Conservation (phyloP, 1,284 basidiomycete genomes). For the Trichosporon sp. region DNA sequence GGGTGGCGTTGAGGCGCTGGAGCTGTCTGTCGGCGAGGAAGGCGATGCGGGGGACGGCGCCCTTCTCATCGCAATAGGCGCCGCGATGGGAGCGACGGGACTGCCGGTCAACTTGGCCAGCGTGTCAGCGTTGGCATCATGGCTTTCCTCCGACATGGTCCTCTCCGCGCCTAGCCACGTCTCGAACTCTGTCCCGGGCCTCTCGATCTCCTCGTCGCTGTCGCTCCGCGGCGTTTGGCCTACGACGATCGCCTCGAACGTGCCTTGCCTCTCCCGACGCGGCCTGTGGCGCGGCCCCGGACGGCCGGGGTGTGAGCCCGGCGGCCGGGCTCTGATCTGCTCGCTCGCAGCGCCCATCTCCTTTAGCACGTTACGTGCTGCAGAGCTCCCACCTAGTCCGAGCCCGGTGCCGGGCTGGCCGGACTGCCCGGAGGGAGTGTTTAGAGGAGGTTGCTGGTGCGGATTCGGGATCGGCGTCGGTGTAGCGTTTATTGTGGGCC, state of each 20-base stretch:
- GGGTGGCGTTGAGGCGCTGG: background rate
- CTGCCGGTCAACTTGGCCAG: background rate
- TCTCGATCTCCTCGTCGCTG: no score
- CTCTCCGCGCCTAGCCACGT: background rate
- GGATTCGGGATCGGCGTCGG: background rate
- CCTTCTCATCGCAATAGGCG: no score
- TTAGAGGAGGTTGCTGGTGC: background rate
- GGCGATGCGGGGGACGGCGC: background rate
- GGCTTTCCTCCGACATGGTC: background rate
- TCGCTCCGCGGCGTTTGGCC: background rate
- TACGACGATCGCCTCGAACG: constrained; percentile 25
- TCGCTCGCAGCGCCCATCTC: constrained; percentile 2
- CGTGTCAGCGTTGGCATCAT: background rate
- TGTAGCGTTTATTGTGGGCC: no score
- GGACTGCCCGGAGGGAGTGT: no score
- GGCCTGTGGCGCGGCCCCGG: background rate
- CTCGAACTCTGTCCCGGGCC: no score
- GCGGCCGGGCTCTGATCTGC: background rate
- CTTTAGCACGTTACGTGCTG: background rate
- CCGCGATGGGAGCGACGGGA: background rate
- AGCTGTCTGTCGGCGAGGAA: background rate
- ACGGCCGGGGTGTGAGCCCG: background rate
- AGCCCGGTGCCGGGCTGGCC: no score
- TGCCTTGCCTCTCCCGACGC: background rate
- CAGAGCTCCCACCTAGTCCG: no score